Percentiles rank a stretch among this genome's conserved stretches.
Conservation (phyloP, 1,284 basidiomycete species). For the Cutaneotrichosporon dermatis region DNA sequence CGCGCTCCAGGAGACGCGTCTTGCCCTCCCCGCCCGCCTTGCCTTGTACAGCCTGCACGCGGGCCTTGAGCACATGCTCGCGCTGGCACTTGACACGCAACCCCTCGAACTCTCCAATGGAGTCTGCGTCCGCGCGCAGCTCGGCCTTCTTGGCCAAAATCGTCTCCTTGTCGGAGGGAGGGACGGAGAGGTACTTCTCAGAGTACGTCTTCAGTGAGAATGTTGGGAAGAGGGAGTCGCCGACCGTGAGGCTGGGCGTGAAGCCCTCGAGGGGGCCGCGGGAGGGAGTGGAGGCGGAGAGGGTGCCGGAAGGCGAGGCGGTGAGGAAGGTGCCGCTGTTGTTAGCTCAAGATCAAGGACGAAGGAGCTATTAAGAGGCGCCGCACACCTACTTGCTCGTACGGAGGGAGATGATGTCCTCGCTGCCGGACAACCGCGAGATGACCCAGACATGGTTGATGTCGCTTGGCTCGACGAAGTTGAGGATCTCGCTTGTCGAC, state of each 20-base stretch:
- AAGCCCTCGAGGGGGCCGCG: conserved; percentile 49
- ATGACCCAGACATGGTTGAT: conserved; percentile 54
- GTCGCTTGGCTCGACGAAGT: conserved; percentile 48
- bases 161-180: conserved; percentile 10
- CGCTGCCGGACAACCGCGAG: conserved; percentile 51
- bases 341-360: background rate
- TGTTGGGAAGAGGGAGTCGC: conserved; percentile 28
- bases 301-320: conserved; percentile 38
- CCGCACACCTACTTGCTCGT: conserved; percentile 33
- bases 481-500: conserved; percentile 35
- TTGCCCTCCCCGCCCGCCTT: conserved; percentile 49
- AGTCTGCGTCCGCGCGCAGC: conserved; percentile 77
- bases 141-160: conserved; percentile 52
- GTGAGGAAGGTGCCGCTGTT: conserved; percentile 47
- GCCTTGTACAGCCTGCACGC: conserved; percentile 30
- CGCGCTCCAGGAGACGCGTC: conserved; percentile 55
- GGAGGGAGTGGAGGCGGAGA: conserved; percentile 44
- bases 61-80: conserved; percentile 81
- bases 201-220: conserved; percentile 30
- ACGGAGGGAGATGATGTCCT: conserved; percentile 50
- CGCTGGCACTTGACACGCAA: conserved; percentile 86
- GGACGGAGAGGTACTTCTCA: conserved; percentile 39
- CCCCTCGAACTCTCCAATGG: conserved; percentile 72
- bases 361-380: conserved; percentile 6
- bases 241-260: conserved; percentile 23